Evolutionary conservation across 495 filamentous ascomycete genomes (phyloP), one percentile per base, ranked within the genome.

Genomic region (Aspergillus cavernicola): DNA sequence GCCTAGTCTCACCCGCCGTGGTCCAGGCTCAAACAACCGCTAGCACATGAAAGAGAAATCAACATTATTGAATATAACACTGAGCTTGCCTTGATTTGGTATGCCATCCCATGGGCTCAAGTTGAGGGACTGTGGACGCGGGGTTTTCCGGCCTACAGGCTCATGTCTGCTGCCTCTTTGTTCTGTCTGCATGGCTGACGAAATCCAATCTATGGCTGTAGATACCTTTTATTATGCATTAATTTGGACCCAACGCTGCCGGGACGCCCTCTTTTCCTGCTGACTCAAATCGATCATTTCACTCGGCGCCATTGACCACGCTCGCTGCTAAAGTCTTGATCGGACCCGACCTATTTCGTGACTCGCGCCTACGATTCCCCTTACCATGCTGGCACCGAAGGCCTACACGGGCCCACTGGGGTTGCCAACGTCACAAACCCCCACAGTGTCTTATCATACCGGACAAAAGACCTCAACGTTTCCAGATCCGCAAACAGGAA

Each of bases 371-470:
- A 5, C 15, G 2, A 20, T 8, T 19, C 15, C 4, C 31, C 23
- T 37, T 28, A 84, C 86, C 52, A 90, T 95, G 82, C 72, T 98
- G 63, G 90, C 93, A 55, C 86, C 90, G 36, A 95, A 96, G 66
- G 73, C 88, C 48, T 95, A 90, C 64, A 75, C 83, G 50, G 71
- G 83, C 46, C 72, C 84, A 24, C 66, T 90, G 64, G 82, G 80
- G 58, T 75, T 75, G 52, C 72, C 80, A 56, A 71, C 83, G 18
- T 68, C 68, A 51, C 79, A 82, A 71, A 68, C 75, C 67, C 59
- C 79, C 68, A 69, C 72, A 66, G 63, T 76, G 65, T 63, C 72
- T 63, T 77, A 79, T 76, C 75, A 79, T 70, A 59, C 78, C 64
- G 57, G 72, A 11, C 63, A 70, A 56, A 78, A 85, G 55, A 72